These are phyloP conservation scores for Kalmusia sp. DNA, from an alignment of 2,329 filamentous ascomycete species.

Conservation along the genomic window DNA sequence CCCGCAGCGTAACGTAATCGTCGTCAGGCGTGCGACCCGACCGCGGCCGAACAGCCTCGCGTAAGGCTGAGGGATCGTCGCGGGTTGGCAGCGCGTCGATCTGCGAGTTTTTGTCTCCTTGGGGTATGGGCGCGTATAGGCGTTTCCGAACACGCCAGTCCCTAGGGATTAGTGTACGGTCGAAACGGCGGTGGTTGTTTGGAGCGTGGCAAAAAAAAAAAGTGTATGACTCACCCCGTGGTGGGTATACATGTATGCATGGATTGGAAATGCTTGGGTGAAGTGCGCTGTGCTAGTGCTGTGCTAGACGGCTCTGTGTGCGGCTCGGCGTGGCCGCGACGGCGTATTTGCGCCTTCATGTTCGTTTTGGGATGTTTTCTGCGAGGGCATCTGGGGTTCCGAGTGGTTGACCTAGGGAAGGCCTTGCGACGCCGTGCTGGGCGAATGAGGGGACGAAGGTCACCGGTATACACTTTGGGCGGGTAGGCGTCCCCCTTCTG, in stretches of 20 bases:
- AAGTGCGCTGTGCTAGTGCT: too few species aligned
- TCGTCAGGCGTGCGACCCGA: too few species aligned
- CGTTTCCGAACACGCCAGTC: not conserved
- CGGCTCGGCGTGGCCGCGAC: too few species aligned
- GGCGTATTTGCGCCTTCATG: not conserved
- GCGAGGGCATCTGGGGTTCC: too few species aligned
- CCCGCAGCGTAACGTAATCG: too few species aligned
- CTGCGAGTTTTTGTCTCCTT: not conserved
- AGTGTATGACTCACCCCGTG: too few species aligned
- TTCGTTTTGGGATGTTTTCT: not conserved
- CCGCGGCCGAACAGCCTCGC: too few species aligned
- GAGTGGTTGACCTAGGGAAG: not conserved
- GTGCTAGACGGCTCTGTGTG: too few species aligned
- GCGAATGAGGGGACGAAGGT: not conserved
- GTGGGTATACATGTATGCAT: too few species aligned
- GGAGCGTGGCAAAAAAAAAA: not conserved
- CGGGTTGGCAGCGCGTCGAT: not conserved
- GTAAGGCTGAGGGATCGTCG: constrained; percentile 1
- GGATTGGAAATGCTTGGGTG: too few species aligned
- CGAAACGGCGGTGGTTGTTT: not conserved
- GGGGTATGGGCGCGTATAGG: not conserved
- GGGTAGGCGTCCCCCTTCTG: not conserved
- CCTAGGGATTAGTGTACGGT: not conserved
- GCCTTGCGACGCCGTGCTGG: not conserved
- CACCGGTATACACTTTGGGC: not conserved